Evolutionary conservation across 495 filamentous ascomycete genomes (phyloP).

Genomic region (Aspergillus bertholletiae): DNA sequence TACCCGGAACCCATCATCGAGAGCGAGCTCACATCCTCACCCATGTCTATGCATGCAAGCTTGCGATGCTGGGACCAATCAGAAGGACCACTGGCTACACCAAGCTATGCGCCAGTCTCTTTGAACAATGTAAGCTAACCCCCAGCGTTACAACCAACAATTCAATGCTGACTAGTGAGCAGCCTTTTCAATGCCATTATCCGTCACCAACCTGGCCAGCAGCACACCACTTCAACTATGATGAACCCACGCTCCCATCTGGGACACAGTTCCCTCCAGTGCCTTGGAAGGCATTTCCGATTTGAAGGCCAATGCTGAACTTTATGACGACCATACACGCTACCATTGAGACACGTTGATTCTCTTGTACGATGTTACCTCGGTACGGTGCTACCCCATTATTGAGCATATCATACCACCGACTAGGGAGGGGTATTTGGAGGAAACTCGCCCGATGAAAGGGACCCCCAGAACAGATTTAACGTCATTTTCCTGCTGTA

Average conservation of each 20-base stretch:
- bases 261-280: slow-evolving; percentile 3
- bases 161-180: background rate
- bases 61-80: slow-evolving; percentile 35
- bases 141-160: background rate
- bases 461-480: background rate
- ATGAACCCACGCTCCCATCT: slow-evolving; percentile 24
- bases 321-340: background rate
- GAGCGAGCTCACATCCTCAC: slow-evolving; percentile 34
- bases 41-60: slow-evolving; percentile 31
- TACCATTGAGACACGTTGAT: background rate
- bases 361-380: background rate
- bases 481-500: background rate
- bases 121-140: slow-evolving; percentile 27
- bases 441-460: background rate
- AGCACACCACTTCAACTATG: slow-evolving; percentile 36
- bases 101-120: slow-evolving; percentile 33
- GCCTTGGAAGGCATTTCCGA: slow-evolving; percentile 10
- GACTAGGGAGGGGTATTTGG: background rate
- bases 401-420: background rate
- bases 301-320: background rate
- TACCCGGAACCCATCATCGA: slow-evolving; percentile 36
- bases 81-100: slow-evolving; percentile 23
- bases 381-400: background rate
- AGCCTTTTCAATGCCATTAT: slow-evolving; percentile 39
- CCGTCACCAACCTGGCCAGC: slow-evolving; percentile 41